Evolutionary conservation across 257 asterid genomes (phyloP).

Genomic region (Nicotiana tabacum): DNA sequence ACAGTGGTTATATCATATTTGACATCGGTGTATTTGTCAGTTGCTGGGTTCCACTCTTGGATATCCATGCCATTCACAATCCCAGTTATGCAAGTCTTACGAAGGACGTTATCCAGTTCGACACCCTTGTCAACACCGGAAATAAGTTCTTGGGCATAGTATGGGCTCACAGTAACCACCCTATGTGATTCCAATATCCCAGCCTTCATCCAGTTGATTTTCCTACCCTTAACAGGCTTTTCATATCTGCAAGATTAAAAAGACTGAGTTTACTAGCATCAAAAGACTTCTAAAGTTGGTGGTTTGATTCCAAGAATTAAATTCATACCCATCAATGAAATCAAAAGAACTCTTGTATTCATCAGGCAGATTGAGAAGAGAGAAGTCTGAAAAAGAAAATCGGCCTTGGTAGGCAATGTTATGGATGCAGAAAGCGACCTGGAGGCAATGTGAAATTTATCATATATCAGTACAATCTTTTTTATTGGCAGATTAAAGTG

Average conservation of each 20-base stretch:
- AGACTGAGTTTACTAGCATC: conserved; percentile 9
- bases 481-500: not conserved
- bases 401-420: conserved; percentile 98
- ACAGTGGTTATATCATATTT: conserved; percentile 76
- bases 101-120: conserved; percentile 60
- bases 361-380: conserved; percentile 76
- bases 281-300: not conserved
- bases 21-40: conserved; percentile 65
- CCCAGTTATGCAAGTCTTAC: conserved; percentile 48
- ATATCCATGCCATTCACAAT: conserved; percentile 84
- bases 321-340: conserved; percentile 82
- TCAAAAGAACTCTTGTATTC: conserved; percentile 73
- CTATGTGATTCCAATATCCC: conserved; percentile 62
- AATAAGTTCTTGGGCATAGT: conserved; percentile 79
- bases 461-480: conserved; percentile 4
- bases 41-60: conserved; percentile 92
- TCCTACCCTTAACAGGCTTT: conserved; percentile 86
- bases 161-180: conserved; percentile 83
- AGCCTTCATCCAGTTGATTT: conserved; percentile 98
- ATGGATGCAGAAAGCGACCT: conserved; percentile 97
- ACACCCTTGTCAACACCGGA: conserved; percentile 78
- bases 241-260: conserved; percentile 41
- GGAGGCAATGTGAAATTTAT: conserved; percentile 4
- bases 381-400: conserved; percentile 70
- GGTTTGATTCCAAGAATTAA: not conserved